phyloP scores from a whole-genome alignment of 2,329 filamentous ascomycete species.

The Colletotrichum lupini region DNA sequence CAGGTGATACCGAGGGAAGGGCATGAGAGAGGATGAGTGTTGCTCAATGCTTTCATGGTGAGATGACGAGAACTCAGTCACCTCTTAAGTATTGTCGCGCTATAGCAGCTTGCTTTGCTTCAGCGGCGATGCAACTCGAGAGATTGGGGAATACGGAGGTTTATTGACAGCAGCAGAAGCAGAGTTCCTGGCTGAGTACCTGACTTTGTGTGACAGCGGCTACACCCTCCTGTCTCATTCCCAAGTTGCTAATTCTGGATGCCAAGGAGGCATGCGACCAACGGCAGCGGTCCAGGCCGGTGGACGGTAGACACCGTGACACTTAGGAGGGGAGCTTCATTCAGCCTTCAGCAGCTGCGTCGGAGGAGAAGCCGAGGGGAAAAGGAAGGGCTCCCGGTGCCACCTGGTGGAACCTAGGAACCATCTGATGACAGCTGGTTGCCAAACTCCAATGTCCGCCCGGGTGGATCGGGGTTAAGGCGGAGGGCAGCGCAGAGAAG shows the following conservation, averaged over 20 bases:
- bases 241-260: neutral
- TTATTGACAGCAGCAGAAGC: neutral
- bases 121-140: neutral
- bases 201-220: neutral
- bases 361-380: neutral
- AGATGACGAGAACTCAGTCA: neutral
- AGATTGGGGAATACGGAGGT: neutral
- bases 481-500: conserved; percentile 10
- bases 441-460: conserved; percentile 5
- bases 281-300: neutral
- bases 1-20: neutral
- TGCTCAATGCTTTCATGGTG: neutral
- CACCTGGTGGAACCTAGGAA: rapidly evolving
- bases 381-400: too few species aligned
- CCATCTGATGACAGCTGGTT: neutral
- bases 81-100: neutral
- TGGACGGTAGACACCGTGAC: too few species aligned
- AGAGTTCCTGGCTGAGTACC: neutral
- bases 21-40: neutral
- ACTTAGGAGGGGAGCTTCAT: too few species aligned
- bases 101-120: neutral
- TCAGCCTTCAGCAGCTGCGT: too few species aligned
- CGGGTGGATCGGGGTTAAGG: conserved; percentile 19
- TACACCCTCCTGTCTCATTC: neutral
- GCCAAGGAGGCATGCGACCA: too few species aligned